Evolutionary conservation across 805 yeast species (phyloP), one percentile per base, ranked within the genome.

Genomic region (Ogataea chonburiensis): DNA sequence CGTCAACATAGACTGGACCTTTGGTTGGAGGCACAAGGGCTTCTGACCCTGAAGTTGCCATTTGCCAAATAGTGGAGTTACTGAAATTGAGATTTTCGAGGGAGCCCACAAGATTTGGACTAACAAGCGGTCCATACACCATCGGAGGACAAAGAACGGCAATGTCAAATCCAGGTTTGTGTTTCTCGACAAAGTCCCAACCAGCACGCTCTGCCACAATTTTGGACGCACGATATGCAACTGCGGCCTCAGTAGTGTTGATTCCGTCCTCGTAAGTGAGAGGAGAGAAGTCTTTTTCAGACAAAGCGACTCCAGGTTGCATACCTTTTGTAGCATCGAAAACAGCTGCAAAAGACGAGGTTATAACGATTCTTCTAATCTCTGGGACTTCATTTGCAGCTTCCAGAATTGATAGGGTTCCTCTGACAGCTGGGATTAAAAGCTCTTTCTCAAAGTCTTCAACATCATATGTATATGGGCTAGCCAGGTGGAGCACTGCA

Each of bases 111-210:
- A 40, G 10, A 8, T 23, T 16, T 3, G 43, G 28, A 5, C 38
- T 72, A 14, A 64, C 67, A 48, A 77, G 79, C 5, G 84, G 84
- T 4, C 84, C 85, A 46, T 75, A 68, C 1, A 77, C 81, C 52
- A 62, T 74, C 9, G 71, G 69, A 7, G 84, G 83, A 45, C 73
- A 73, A 16, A 78, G 67, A 3, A 73, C 64, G 24, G 70, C 61
- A 34, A 77, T 49, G 23, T 63, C 62, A 55, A 77, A 69, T 11
- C 37, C 18, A 31, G 68, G 61, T 31, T 55, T 55, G 26, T 61
- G 57, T 17, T 55, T 43, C 14, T 66, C 49, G 32, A 73, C 61
- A 12, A 64, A 68, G 3, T 73, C 68, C 81, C 86, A 78, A 3
- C 82, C 83, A 1, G 75, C 69, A 32, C 61, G 57, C 52, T 81